phyloP scores from a whole-genome alignment of 495 filamentous ascomycete species.

The Hypoxylon lienhwacheense region DNA sequence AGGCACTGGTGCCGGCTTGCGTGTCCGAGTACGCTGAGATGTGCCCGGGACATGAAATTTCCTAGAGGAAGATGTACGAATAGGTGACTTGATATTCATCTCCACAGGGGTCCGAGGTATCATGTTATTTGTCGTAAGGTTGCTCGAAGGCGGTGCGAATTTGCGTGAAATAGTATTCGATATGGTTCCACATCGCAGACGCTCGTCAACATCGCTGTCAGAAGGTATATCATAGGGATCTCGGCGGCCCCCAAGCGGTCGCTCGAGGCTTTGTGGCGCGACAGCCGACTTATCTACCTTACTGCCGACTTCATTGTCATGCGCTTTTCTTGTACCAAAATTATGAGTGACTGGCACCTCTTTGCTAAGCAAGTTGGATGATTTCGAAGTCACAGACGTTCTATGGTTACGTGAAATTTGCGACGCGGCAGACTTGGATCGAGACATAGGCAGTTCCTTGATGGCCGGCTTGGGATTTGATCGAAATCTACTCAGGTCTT shows the following conservation, averaged over 20 bases:
- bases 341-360: neutral
- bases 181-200: neutral
- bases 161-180: neutral
- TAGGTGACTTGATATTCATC: neutral
- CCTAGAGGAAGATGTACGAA: neutral
- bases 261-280: neutral
- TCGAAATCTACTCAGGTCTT: neutral
- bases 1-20: neutral
- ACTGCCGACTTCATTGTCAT: neutral
- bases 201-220: slow-evolving; percentile 6
- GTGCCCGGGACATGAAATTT: neutral
- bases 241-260: slow-evolving; percentile 1
- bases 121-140: neutral
- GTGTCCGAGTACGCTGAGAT: neutral
- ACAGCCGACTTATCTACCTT: neutral
- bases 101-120: neutral
- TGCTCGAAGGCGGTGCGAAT: neutral
- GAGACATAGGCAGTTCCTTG: neutral
- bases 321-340: neutral
- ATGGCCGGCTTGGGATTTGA: neutral
- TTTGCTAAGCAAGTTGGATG: neutral
- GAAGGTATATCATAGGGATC: slow-evolving; percentile 23
- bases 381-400: neutral
- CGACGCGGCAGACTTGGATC: neutral
- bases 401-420: neutral